phyloP scores from a whole-genome alignment of 495 filamentous ascomycete genomes.

The Penicillium cinerascens region DNA sequence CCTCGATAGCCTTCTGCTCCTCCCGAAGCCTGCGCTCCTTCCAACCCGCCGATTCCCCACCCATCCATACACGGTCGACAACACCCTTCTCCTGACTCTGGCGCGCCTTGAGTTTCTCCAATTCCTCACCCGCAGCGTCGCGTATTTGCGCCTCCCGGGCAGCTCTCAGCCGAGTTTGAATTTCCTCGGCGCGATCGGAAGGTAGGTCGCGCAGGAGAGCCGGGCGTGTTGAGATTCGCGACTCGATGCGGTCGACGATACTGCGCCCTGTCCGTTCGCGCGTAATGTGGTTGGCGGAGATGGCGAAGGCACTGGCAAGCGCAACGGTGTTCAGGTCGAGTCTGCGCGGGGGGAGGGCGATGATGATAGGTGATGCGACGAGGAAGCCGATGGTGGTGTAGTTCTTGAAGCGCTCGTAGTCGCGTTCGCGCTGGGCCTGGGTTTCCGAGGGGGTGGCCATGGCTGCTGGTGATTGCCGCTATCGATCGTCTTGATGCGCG shows the following conservation, averaged over 20 bases:
- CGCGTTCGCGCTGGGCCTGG: conserved; percentile 26
- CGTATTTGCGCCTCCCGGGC: conserved; percentile 30
- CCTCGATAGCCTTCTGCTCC: conserved; percentile 68
- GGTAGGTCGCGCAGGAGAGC: conserved; percentile 35
- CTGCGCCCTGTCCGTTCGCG: conserved; percentile 51
- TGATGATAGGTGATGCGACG: conserved; percentile 64
- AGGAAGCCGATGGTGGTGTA: conserved; percentile 60
- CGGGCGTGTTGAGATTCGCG: conserved; percentile 23
- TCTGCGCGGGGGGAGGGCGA: conserved; percentile 76
- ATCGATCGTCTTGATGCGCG: not conserved
- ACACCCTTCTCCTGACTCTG: conserved; percentile 38
- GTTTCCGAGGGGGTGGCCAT: conserved; percentile 15
- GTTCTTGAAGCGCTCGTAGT: conserved; percentile 55
- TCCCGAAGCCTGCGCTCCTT: conserved; percentile 64
- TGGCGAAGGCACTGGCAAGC: conserved; percentile 55
- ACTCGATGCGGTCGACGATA: conserved; percentile 42
- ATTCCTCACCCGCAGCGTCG: conserved; percentile 35
- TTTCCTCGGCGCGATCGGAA: conserved; percentile 53
- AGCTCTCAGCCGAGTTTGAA: conserved; percentile 40
- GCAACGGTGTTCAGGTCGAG: conserved; percentile 61
- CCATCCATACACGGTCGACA: conserved; percentile 61
- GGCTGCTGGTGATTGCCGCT: not conserved
- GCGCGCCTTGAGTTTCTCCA: conserved; percentile 41
- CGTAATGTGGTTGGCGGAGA: conserved; percentile 63
- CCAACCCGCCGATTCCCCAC: conserved; percentile 63